Percentiles rank a stretch among this genome's conserved stretches.
These are phyloP conservation scores for Kwoniella pini DNA, from an alignment of 768 basidiomycete species.

Conservation along the genomic window DNA sequence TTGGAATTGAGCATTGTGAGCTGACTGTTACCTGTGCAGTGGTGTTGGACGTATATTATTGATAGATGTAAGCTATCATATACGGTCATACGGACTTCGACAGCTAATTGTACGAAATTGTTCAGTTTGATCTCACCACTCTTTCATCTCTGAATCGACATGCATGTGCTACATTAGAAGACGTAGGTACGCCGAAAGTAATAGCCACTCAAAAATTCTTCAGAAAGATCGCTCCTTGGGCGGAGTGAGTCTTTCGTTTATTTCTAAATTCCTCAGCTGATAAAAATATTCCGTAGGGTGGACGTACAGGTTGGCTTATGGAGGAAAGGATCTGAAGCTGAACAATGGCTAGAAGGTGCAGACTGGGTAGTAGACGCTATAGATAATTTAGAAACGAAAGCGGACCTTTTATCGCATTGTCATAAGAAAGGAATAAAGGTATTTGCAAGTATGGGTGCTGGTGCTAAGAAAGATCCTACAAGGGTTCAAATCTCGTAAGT, in stretches of 20 bases:
- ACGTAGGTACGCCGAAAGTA: constrained; percentile 95
- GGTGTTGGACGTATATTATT: constrained; percentile 52
- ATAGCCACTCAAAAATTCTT: constrained; percentile 66
- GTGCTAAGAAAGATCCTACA: constrained; percentile 91
- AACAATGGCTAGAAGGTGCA: constrained; percentile 70
- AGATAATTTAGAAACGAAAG: constrained; percentile 95
- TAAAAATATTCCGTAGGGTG: constrained; percentile 56
- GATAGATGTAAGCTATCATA: constrained; percentile 54
- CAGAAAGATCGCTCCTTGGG: constrained; percentile 76
- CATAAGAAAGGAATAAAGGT: constrained; percentile 77
- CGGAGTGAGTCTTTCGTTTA: constrained; percentile 57
- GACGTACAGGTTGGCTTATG: constrained; percentile 83
- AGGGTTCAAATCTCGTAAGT: constrained; percentile 75
- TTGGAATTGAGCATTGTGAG: not conserved
- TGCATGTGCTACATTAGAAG: constrained; percentile 80
- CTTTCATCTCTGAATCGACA: constrained; percentile 93
- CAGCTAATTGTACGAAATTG: too few species aligned
- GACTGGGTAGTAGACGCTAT: constrained; percentile 99
- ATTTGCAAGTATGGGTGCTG: constrained; percentile 96
- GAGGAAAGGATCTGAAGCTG: constrained; percentile 72
- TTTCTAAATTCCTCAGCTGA: not conserved
- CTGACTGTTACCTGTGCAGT: constrained; percentile 27
- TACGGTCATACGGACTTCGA: too few species aligned
- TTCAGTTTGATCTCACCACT: constrained; percentile 95
- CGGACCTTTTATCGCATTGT: constrained; percentile 88